Evolutionary conservation across 2,329 filamentous ascomycete species (phyloP), one percentile per base, ranked within the genome.

Genomic region (Cordyceps cateniannulata): DNA sequence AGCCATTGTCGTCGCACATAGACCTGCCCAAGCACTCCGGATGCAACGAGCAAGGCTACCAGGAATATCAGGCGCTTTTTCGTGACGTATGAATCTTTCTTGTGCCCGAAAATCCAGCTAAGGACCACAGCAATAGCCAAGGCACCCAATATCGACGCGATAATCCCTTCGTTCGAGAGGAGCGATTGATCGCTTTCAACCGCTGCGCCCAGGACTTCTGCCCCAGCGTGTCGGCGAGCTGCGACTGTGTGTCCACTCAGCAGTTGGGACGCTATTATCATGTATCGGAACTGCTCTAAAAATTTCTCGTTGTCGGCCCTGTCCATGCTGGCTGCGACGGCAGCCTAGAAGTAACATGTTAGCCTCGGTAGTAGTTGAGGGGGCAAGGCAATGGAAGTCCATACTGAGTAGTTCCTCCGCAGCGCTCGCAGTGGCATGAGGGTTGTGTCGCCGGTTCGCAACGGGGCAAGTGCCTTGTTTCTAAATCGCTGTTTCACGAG

Each of bases 201-300:
- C 48, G 56, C 40, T 3, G 64, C 53, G 25, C 22, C 59, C 27
- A 65, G 60, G 3, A 66, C 64, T 22, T 62, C 66, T 6, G 64
- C 61, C 35, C 64, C 65, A 4, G 68, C 62, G 16, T 68, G 69
- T 18, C 69, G 69, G 62, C 74, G 70, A 53, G 74, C 69, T 18
- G 72, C 60, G 45, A 83, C 84, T 4, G 84, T 81, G 66, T 89
- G 83, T 45, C 89, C 89, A 68, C 85, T 91, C 45, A 97, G 80
- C 16, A 97, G 82, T 71, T 96, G 92, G 24, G 93, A 97, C 55
- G 92, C 92, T 69, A 97, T 89, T 65, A 97, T 90, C 24, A 90
- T 89, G 75, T 97, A 97, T 65, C 93, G 89, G 69, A 97, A 97
- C 70, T 92, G 89, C 74, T 97, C 93, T 62, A 96, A 81, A 69